Conservation (phyloP, 192 early-diverging fungal species). For the Backusella morwellensis region DNA sequence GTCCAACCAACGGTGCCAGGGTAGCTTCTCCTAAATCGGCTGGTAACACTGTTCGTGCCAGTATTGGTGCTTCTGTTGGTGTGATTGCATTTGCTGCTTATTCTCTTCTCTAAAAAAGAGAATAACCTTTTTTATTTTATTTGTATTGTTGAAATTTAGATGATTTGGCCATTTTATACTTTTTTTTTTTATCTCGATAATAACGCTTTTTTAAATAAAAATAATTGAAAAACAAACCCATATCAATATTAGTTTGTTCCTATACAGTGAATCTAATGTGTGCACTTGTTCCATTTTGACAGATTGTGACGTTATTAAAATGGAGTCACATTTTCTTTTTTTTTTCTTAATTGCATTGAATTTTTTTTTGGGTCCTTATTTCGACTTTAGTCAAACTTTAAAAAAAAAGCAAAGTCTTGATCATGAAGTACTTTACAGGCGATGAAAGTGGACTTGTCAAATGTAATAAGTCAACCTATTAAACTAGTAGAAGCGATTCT, state of each 20-base stretch:
- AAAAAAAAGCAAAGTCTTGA: conserved; percentile 1
- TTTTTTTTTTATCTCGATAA: neutral
- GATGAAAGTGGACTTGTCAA: conserved; percentile 41
- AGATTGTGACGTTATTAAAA: neutral
- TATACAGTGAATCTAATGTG: no score
- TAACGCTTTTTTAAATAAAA: neutral
- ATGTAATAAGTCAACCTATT: conserved; percentile 11
- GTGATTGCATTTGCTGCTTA: neutral
- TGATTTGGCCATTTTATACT: neutral
- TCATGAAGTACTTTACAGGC: conserved; percentile 35
- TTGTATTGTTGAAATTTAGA: neutral
- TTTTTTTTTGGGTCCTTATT: neutral
- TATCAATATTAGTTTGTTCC: neutral
- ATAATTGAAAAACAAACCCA: neutral
- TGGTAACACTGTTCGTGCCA: neutral
- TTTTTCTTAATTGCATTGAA: conserved; percentile 3
- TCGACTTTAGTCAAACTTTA: neutral
- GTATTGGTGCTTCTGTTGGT: neutral
- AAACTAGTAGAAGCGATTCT: neutral
- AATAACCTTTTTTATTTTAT: neutral
- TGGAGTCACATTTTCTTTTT: neutral
- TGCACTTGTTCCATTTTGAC: neutral
- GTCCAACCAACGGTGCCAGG: neutral
- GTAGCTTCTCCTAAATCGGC: neutral
- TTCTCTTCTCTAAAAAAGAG: neutral